A percentile compares a stretch with the other conserved stretches of the same genome.
These are phyloP conservation scores for Hypoxylon rubiginosum DNA, from an alignment of 2,329 filamentous ascomycete genomes.

Conservation along the genomic window DNA sequence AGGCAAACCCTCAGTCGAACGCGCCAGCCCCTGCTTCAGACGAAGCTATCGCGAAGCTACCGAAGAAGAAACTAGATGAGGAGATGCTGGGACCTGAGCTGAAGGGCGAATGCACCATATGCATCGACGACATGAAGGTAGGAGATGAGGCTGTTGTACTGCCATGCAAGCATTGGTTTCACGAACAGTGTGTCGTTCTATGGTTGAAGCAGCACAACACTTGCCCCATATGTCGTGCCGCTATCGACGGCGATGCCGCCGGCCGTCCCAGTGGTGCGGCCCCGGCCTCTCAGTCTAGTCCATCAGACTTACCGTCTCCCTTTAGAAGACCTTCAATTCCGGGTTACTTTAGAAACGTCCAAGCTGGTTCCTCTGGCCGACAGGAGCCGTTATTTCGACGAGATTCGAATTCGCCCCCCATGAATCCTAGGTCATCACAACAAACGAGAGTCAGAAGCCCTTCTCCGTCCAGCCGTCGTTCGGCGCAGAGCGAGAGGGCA, in stretches of 20 bases:
- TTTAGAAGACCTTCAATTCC: conserved; percentile 36
- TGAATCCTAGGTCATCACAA: conserved; percentile 36
- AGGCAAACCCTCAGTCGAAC: conserved; percentile 80
- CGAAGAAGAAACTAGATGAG: conserved; percentile 77
- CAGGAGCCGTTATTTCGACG: conserved; percentile 36
- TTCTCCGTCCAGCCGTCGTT: conserved; percentile 45
- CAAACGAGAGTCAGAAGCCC: conserved; percentile 47
- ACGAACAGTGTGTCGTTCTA: conserved; percentile 81
- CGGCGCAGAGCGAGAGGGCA: conserved; percentile 47
- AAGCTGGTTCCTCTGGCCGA: conserved; percentile 30
- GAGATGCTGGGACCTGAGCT: conserved; percentile 75
- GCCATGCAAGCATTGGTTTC: conserved; percentile 95
- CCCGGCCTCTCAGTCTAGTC: conserved; percentile 21
- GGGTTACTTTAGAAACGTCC: conserved; percentile 43
- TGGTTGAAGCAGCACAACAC: conserved; percentile 95
- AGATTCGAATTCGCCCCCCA: conserved; percentile 48
- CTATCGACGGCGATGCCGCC: conserved; percentile 61
- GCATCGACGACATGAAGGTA: conserved; percentile 85
- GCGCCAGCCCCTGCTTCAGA: conserved; percentile 86
- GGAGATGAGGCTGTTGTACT: conserved; percentile 81
- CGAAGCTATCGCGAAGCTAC: conserved; percentile 78
- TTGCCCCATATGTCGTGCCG: conserved; percentile 82
- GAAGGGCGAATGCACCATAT: conserved; percentile 92
- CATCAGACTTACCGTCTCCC: conserved; percentile 37
- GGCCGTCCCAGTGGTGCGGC: conserved; percentile 41